Percentiles rank a stretch among this genome's conserved stretches.
These are phyloP conservation scores for Pseudogymnoascus sp. DNA, from an alignment of 2,329 filamentous ascomycete genomes.

Conservation along the genomic window DNA sequence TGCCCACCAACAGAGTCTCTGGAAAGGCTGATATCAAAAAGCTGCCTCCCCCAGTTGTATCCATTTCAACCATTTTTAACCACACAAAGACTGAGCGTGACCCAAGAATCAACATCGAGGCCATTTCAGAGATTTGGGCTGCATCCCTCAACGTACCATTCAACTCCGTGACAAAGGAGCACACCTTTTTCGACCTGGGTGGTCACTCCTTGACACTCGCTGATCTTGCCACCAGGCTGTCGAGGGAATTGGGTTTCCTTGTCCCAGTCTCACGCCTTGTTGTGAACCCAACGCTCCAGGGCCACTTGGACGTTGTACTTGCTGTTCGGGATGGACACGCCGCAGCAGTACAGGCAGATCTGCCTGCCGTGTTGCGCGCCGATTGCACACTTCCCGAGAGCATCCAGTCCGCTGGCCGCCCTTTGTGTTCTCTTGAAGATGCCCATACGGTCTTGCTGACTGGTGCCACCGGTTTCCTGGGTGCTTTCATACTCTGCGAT, in stretches of 20 bases:
- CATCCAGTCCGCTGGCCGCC: slow-evolving; percentile 48
- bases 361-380: slow-evolving; percentile 59
- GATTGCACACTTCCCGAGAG: slow-evolving; percentile 62
- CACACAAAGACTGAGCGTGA: slow-evolving; percentile 42
- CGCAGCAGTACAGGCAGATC: slow-evolving; percentile 65
- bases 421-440: slow-evolving; percentile 51
- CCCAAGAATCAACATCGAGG: slow-evolving; percentile 56
- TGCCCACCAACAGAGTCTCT: slow-evolving; percentile 71
- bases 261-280: slow-evolving; percentile 64
- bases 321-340: slow-evolving; percentile 64
- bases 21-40: slow-evolving; percentile 69
- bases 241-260: slow-evolving; percentile 62
- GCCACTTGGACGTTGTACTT: slow-evolving; percentile 64
- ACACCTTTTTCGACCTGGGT: slow-evolving; percentile 75
- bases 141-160: slow-evolving; percentile 57
- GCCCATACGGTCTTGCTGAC: slow-evolving; percentile 64
- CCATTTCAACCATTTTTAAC: slow-evolving; percentile 32
- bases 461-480: slow-evolving; percentile 67
- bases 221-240: slow-evolving; percentile 62
- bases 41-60: slow-evolving; percentile 55
- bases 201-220: slow-evolving; percentile 73
- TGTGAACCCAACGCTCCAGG: slow-evolving; percentile 61
- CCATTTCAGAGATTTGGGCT: slow-evolving; percentile 66
- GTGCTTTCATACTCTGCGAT: slow-evolving; percentile 63
- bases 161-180: slow-evolving; percentile 54